Evolutionary conservation across 345 rosid species (phyloP), one percentile per base, ranked within the genome.

Genomic region (Tarenaya hassleriana): DNA sequence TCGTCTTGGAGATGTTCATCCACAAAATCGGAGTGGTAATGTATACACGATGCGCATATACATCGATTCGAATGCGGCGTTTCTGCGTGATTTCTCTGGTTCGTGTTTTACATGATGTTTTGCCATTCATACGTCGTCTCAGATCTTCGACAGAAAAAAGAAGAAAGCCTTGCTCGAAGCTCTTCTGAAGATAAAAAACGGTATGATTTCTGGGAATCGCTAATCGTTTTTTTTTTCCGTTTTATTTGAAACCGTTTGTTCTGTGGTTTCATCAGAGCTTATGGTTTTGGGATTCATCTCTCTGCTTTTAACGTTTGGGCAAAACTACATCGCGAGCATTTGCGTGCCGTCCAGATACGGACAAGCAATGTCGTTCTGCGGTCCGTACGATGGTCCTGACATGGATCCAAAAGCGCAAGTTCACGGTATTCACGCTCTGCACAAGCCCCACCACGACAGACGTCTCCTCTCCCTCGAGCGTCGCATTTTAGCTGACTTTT

Each of bases 231-330:
- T 37, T 6, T 1, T 13, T 7, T 13, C 14, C 14, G 34, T 8
- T 31, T 38, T 8, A 0, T 21, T 17, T 4, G 10, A 12, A 51
- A 19, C 18, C 13, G 39, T 27, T 33, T 34, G 1, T 47, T 2
- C 14, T 24, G 0, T 6, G 7, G 11, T 8, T 62, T 16, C 58
- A 46, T 62, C 85, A 85, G 95, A 92, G 76, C 87, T 92, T 4
- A 92, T 92, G 97, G 78, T 92, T 61, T 69, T 92, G 59, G 97
- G 99, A 46, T 92, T 92, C 73, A 88, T 92, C 44, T 92, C 99
- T 38, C 63, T 92, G 52, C 40, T 82, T 34, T 59, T 88, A 64
- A 83, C 99, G 47, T 85, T 92, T 50, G 81, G 88, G 18, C 97
- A 92, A 77, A 69, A 18, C 63, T 92, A 79, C 80, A 80, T 94